phyloP scores from a whole-genome alignment of 2,329 filamentous ascomycete genomes.

The Triangularia setosa region DNA sequence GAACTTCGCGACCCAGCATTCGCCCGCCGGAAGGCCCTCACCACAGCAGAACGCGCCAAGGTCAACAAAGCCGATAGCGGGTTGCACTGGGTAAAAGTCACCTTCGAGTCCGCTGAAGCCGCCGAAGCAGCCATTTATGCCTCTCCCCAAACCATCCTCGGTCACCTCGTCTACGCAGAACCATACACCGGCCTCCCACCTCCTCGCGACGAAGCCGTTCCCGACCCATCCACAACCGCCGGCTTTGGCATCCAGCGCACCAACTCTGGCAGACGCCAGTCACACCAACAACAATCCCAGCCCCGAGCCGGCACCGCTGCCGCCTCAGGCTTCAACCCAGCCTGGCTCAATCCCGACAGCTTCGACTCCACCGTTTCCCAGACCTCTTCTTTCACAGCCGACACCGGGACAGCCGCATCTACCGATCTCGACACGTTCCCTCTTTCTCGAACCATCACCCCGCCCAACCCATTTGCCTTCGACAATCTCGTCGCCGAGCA shows the following conservation, averaged over 20 bases:
- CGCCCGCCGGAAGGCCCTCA: conserved; percentile 61
- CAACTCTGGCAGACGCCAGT: conserved; percentile 6
- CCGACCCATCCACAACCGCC: conserved; percentile 43
- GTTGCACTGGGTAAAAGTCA: conserved; percentile 87
- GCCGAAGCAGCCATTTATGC: conserved; percentile 66
- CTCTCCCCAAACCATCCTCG: conserved; percentile 68
- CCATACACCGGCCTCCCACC: conserved; percentile 63
- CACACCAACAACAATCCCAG: background rate
- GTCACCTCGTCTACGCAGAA: conserved; percentile 68
- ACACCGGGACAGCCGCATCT: conserved; percentile 49
- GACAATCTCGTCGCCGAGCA: conserved; percentile 19
- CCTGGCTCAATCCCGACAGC: conserved; percentile 15
- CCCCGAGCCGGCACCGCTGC: conserved; percentile 18
- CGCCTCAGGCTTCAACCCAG: conserved; percentile 14
- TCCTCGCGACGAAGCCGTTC: conserved; percentile 55
- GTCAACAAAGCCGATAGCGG: conserved; percentile 80
- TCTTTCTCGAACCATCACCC: background rate
- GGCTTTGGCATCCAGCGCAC: conserved; percentile 33
- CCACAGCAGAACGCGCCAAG: conserved; percentile 68
- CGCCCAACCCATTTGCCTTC: background rate
- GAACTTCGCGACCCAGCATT: conserved; percentile 70
- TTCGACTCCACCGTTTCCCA: conserved; percentile 43
- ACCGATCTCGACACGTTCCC: conserved; percentile 10
- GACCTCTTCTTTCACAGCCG: conserved; percentile 53
- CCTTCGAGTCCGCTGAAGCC: conserved; percentile 69